Evolutionary conservation across 306 rosid genomes (phyloP).

Genomic region (Fragaria iinumae): DNA sequence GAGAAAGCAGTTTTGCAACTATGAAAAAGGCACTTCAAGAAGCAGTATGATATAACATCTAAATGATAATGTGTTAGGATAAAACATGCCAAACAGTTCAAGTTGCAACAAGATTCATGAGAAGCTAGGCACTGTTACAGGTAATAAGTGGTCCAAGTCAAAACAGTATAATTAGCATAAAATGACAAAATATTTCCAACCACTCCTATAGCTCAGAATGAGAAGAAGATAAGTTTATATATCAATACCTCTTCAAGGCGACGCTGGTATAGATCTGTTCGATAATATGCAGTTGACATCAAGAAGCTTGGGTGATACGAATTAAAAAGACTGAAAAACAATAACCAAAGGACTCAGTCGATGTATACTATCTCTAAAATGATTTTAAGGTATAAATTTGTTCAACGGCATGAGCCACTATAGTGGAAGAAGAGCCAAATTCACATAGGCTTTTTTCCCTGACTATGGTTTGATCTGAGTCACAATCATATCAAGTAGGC

Average conservation of each 20-base stretch:
- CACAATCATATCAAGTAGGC: neutral
- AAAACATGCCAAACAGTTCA: neutral
- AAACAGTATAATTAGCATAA: neutral
- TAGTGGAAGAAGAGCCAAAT: neutral
- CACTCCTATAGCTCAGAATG: constrained; percentile 20
- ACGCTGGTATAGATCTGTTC: constrained; percentile 79
- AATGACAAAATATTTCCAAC: neutral
- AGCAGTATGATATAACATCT: neutral
- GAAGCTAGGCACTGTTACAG: neutral
- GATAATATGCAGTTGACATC: constrained; percentile 88
- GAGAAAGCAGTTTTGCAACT: neutral
- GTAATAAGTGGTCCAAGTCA: neutral
- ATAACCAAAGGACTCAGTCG: constrained; percentile 22
- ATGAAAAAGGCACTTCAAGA: neutral
- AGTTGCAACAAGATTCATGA: neutral
- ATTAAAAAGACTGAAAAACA: constrained; percentile 69
- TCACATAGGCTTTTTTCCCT: neutral
- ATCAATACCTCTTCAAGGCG: constrained; percentile 69
- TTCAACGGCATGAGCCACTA: neutral
- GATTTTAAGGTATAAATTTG: neutral
- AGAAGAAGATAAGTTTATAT: constrained; percentile 16
- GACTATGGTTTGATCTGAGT: neutral
- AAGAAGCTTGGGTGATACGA: constrained; percentile 77
- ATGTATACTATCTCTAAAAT: constrained; percentile 3
- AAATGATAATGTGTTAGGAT: neutral